phyloP scores from a whole-genome alignment of 306 rosid species.

The Cucurbita ficifolia region DNA sequence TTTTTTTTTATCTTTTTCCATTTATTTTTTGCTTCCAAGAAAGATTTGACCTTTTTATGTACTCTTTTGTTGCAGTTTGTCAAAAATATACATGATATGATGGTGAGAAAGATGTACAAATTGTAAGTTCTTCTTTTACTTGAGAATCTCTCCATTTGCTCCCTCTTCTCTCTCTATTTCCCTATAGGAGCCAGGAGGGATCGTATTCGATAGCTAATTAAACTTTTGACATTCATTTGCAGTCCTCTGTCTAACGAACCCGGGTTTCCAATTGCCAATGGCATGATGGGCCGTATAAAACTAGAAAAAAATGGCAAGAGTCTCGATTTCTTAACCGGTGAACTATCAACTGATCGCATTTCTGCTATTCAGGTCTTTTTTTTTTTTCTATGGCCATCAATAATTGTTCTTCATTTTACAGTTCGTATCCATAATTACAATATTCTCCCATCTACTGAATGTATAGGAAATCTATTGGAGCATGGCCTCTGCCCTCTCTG shows the following conservation, averaged over 20 bases:
- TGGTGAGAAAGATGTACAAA: slow-evolving; percentile 62
- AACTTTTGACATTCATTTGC: slow-evolving; percentile 22
- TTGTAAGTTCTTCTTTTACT: slow-evolving; percentile 41
- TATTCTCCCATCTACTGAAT: neutral
- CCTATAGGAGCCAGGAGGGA: no score
- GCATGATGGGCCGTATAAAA: slow-evolving; percentile 30
- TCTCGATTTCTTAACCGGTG: slow-evolving; percentile 54
- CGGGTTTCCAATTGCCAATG: slow-evolving; percentile 29
- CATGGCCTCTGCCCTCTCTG: slow-evolving; percentile 83
- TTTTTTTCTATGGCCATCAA: neutral
- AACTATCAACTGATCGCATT: slow-evolving; percentile 53
- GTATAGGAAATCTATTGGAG: slow-evolving; percentile 87
- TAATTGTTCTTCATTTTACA: neutral
- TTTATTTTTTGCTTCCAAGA: neutral
- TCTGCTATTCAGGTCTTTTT: slow-evolving; percentile 63
- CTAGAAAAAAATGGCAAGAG: slow-evolving; percentile 63
- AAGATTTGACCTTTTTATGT: neutral
- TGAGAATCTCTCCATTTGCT: neutral
- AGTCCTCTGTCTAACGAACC: slow-evolving; percentile 39
- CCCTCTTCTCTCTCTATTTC: neutral
- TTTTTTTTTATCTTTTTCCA: neutral
- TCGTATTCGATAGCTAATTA: neutral
- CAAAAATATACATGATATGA: slow-evolving; percentile 55
- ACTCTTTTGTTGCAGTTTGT: slow-evolving; percentile 46
- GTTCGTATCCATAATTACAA: slow-evolving; percentile 6